Evolutionary conservation across 2,329 filamentous ascomycete species (phyloP).

Genomic region (Coniochaeta prunicola): DNA sequence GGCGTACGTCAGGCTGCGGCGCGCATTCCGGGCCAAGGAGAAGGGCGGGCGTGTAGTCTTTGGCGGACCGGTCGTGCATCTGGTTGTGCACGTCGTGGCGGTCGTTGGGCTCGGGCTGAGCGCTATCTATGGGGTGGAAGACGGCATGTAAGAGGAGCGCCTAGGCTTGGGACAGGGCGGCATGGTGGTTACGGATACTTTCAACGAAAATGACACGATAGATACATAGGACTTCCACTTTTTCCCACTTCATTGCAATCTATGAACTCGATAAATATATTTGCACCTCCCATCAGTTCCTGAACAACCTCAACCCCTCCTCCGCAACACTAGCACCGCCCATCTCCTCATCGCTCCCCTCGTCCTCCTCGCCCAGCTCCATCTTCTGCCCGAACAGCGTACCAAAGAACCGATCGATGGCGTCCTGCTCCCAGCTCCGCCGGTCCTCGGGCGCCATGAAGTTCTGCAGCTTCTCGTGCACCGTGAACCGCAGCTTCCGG

Average conservation of each 20-base stretch:
- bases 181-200: not conserved
- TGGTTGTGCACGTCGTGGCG: conserved; percentile 32
- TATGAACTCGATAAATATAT: conserved; percentile 3
- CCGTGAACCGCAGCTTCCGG: conserved; percentile 85
- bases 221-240: not conserved
- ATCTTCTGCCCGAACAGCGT: conserved; percentile 67
- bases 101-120: conserved; percentile 25
- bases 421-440: conserved; percentile 69
- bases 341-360: conserved; percentile 41
- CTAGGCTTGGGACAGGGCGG: not conserved
- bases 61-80: conserved; percentile 39
- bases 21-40: not conserved
- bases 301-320: conserved; percentile 46
- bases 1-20: conserved; percentile 24
- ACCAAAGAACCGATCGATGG: conserved; percentile 70
- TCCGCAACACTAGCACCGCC: conserved; percentile 44
- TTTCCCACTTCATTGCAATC: conserved; percentile 6
- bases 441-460: conserved; percentile 93
- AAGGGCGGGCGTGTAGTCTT: conserved; percentile 20
- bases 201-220: not conserved
- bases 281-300: conserved; percentile 20
- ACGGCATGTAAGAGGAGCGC: not conserved
- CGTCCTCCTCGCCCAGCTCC: conserved; percentile 54
- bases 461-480: conserved; percentile 95
- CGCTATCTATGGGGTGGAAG: conserved; percentile 10